Conservation (phyloP, 1,284 basidiomycete genomes). For the Golubevia sp. region DNA sequence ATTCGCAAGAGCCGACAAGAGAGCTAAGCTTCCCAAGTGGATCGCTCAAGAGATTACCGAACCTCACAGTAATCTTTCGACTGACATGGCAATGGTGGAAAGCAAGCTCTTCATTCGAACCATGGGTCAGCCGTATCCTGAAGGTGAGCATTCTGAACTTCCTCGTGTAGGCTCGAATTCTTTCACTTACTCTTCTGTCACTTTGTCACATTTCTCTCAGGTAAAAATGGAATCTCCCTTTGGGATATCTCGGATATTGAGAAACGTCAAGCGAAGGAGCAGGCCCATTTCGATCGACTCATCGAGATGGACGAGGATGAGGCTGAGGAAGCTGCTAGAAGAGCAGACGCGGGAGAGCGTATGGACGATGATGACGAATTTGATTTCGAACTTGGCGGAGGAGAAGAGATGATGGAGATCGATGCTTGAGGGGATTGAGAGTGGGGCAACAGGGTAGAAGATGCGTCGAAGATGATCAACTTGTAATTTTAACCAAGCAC, state of each 20-base stretch:
- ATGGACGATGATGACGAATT: constrained; percentile 1
- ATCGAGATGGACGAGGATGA: constrained; percentile 20
- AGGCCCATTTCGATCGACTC: constrained; percentile 46
- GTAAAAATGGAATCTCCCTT: constrained; percentile 55
- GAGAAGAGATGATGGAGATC: background rate
- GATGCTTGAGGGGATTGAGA: background rate
- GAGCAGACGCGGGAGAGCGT: background rate
- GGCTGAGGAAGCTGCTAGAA: constrained; percentile 5
- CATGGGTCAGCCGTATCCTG: constrained; percentile 56
- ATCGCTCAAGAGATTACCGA: constrained; percentile 59
- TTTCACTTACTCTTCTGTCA: background rate
- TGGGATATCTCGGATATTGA: constrained; percentile 58
- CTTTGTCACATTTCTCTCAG: constrained; percentile 6
- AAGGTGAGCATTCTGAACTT: constrained; percentile 13
- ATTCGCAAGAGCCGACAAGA: constrained; percentile 58
- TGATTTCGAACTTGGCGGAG: background rate
- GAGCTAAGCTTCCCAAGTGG: constrained; percentile 59
- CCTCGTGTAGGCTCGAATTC: background rate
- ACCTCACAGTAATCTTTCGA: constrained; percentile 53
- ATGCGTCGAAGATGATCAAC: background rate
- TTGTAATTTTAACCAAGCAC: background rate
- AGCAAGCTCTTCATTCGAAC: constrained; percentile 53
- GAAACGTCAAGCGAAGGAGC: constrained; percentile 48
- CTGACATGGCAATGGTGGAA: constrained; percentile 60
- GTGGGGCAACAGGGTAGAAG: too few relatives aligned